Evolutionary conservation across 2,329 filamentous ascomycete species (phyloP), one percentile per base, ranked within the genome.

Genomic region (Teratosphaeria gauchensis): DNA sequence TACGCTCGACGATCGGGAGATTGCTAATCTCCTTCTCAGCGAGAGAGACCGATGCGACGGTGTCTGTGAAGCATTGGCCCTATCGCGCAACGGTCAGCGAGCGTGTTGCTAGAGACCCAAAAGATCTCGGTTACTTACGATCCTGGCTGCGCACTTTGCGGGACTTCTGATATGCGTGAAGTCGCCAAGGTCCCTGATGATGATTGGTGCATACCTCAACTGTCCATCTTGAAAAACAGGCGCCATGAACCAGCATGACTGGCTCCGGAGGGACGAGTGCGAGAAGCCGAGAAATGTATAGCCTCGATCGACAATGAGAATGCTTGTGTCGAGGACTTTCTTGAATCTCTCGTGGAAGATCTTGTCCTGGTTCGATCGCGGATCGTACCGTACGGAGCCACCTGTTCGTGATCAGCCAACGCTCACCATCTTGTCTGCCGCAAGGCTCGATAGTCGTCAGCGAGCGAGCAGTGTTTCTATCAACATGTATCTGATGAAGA

Each of bases 271-370:
- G 0, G 88, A 91, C 0, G 88, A 92, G 70, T 92, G 86, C 0
- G 88, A 91, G 70, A 91, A 92, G 0, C 89, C 89, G 0, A 92
- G 76, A 66, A 92, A 92, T 0, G 74, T 72, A 66, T 84, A 90
- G 0, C 72, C 68, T 12, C 84, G 77, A 0, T 84, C 87, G 2
- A 81, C 87, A 56, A 92, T 82, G 0, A 73, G 67, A 31, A 95
- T 82, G 0, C 84, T 85, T 0, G 77, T 66, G 2, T 75, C 70
- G 8, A 94, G 76, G 0, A 90, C 74, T 0, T 68, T 62, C 56
- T 81, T 81, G 71, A 91, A 92, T 0, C 85, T 82, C 0, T 69
- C 64, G 61, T 83, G 81, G 54, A 74, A 78, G 8, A 90, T 77
- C 0, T 63, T 51, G 0, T 82, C 76, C 4, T 81, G 73, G 1